Base-by-base conservation (phyloP, 306 rosid genomes). In the Canavalia ensiformis region DNA sequence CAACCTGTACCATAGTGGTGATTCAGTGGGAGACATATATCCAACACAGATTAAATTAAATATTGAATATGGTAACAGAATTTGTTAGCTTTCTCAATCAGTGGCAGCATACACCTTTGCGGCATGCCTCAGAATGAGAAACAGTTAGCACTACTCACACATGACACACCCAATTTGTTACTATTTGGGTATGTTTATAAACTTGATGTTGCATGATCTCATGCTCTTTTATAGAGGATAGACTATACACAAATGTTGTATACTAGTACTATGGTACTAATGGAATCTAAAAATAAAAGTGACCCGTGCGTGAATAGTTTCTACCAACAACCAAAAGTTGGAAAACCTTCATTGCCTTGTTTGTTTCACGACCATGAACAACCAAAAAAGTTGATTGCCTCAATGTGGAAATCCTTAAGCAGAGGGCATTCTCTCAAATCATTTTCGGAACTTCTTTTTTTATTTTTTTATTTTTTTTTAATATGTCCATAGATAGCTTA, bases 341-440 rank as follows among this genome's bases (percentile, higher is more conserved):
- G 18, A 54, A 80, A 65, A 66, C 59, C 42, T 54, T 34, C 33
- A 3, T 85, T 76, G 28, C 82, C 80, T 54, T 42, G 74, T 66
- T 83, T 77, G 81, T 56, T 44, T 65, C 37, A 52, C 46, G 30
- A 30, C 83, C 75, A 76, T 12, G 72, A 84, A 70, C 84, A 60
- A 62, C 68, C 84, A 11, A 42, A 76, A 87, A 81, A 46, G 82
- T 50, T 70, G 84, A n/a, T 77, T 77, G 73, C 55, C 56, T 52
- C 44, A 62, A 75, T 64, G 47, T 60, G 88, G 87, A 51, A 87
- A 81, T 59, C 39, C 88, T 84, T 84, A 52, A 41, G 51, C 74
- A 45, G 64, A 30, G 54, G 60, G 80, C 86, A 60, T 77, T 11
- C 68, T 54, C 60, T 50, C 66, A 77, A 74, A 80, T 86, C 37